phyloP scores from a whole-genome alignment of 2,329 filamentous ascomycete species.

The Penicillium sp. region DNA sequence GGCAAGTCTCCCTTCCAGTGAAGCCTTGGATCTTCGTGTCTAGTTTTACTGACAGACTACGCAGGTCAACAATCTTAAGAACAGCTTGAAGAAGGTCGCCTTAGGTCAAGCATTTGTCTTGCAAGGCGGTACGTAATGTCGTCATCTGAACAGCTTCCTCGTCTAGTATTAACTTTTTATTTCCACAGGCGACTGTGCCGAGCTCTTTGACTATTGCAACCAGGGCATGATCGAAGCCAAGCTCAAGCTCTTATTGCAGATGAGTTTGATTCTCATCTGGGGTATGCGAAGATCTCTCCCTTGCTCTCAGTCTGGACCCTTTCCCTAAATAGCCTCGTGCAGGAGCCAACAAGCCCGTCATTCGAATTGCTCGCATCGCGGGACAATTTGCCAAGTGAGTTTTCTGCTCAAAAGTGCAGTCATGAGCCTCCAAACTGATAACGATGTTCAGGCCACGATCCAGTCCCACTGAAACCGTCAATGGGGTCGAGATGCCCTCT shows the following conservation, averaged over 20 bases:
- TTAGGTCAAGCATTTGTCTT: slow-evolving; percentile 86
- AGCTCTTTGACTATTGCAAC: slow-evolving; percentile 94
- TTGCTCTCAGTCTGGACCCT: too few relatives aligned
- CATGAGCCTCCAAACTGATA: neutral
- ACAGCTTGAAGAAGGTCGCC: slow-evolving; percentile 76
- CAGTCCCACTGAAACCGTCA: slow-evolving; percentile 73
- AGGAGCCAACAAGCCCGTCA: slow-evolving; percentile 66
- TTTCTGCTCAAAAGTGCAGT: neutral
- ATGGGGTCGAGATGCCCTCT: slow-evolving; percentile 75
- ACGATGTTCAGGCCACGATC: slow-evolving; percentile 58
- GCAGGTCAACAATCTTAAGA: slow-evolving; percentile 68
- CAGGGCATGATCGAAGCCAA: slow-evolving; percentile 87
- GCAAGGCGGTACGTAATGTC: slow-evolving; percentile 62
- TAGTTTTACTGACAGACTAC: neutral
- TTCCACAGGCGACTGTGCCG: slow-evolving; percentile 67
- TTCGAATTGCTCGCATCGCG: slow-evolving; percentile 91
- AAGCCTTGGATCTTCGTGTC: too few relatives aligned
- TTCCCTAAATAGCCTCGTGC: slow-evolving; percentile 8
- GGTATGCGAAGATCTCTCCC: slow-evolving; percentile 38
- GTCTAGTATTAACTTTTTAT: neutral
- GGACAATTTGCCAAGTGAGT: slow-evolving; percentile 84
- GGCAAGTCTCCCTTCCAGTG: slow-evolving; percentile 1
- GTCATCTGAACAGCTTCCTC: too few relatives aligned
- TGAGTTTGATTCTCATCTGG: slow-evolving; percentile 94
- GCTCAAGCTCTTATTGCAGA: slow-evolving; percentile 92